These are phyloP conservation scores for Simplicillium sp. DNA, from an alignment of 2,329 filamentous ascomycete species.

Conservation along the genomic window DNA sequence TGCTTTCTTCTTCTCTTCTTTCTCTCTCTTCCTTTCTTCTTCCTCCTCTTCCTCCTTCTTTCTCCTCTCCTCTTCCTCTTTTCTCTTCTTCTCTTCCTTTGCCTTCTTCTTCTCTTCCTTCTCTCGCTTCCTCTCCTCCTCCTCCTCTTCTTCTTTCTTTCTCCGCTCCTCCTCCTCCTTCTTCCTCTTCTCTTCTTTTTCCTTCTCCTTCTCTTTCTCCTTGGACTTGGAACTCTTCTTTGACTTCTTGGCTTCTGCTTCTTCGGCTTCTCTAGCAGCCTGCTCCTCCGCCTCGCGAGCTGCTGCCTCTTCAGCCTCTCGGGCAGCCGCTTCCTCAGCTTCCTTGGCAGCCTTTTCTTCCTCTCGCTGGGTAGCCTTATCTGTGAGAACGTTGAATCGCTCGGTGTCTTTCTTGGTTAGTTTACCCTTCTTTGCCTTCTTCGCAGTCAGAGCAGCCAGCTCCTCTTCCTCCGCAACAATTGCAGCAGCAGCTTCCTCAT, in stretches of 20 bases:
- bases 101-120: slow-evolving; percentile 13
- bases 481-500: slow-evolving; percentile 14
- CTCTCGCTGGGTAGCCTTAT: slow-evolving; percentile 10
- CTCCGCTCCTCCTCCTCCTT: slow-evolving; percentile 17
- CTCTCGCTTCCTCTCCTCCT: slow-evolving; percentile 11
- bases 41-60: slow-evolving; percentile 8
- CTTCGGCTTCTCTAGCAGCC: slow-evolving; percentile 14
- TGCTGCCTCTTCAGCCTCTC: slow-evolving; percentile 18
- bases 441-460: slow-evolving; percentile 30
- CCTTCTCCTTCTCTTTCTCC: slow-evolving; percentile 20
- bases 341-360: slow-evolving; percentile 14
- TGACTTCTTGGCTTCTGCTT: slow-evolving; percentile 29
- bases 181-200: slow-evolving; percentile 12
- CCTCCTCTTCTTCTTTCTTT: slow-evolving; percentile 13
- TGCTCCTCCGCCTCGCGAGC: slow-evolving; percentile 16
- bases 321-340: slow-evolving; percentile 15
- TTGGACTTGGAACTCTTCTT: slow-evolving; percentile 29
- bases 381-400: slow-evolving; percentile 15
- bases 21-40: slow-evolving; percentile 12
- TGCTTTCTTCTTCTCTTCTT: slow-evolving; percentile 9
- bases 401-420: slow-evolving; percentile 19
- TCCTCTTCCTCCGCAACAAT: slow-evolving; percentile 24
- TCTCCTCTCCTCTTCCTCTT: slow-evolving; percentile 11
- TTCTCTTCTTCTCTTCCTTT: slow-evolving; percentile 10
- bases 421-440: slow-evolving; percentile 39